A percentile compares a stretch with the other conserved stretches of the same genome.
These are phyloP conservation scores for Calonectria pteridis DNA, from an alignment of 2,329 filamentous ascomycete genomes.

Conservation along the genomic window DNA sequence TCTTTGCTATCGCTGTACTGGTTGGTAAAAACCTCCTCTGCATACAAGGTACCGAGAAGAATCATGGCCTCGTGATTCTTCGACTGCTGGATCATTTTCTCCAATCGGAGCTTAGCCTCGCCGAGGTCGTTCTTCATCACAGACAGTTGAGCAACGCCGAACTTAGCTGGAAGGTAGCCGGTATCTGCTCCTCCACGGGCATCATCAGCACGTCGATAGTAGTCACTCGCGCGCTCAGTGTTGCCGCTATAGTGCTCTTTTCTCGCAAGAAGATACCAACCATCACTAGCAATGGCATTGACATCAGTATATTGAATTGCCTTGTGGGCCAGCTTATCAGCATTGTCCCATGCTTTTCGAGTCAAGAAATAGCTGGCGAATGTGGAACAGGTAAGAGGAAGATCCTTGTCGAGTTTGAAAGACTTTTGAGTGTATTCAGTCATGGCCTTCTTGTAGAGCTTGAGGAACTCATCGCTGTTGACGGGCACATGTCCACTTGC, in stretches of 20 bases:
- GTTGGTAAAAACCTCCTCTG: slow-evolving; percentile 90
- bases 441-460: slow-evolving; percentile 92
- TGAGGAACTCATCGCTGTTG: slow-evolving; percentile 86
- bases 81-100: slow-evolving; percentile 92
- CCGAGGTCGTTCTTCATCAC: slow-evolving; percentile 87
- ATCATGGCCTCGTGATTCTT: slow-evolving; percentile 92
- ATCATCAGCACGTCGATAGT: slow-evolving; percentile 90
- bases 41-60: slow-evolving; percentile 89
- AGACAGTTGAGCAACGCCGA: slow-evolving; percentile 90
- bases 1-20: slow-evolving; percentile 81
- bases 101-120: slow-evolving; percentile 91
- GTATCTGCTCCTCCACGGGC: slow-evolving; percentile 91
- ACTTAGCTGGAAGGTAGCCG: slow-evolving; percentile 93
- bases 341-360: slow-evolving; percentile 82
- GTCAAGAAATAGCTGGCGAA: slow-evolving; percentile 93
- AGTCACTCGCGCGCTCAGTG: slow-evolving; percentile 80
- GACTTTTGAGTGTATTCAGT: slow-evolving; percentile 93
- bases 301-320: slow-evolving; percentile 97
- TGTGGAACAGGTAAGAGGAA: slow-evolving; percentile 89
- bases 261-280: slow-evolving; percentile 93
- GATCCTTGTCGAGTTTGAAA: slow-evolving; percentile 92
- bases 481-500: slow-evolving; percentile 85
- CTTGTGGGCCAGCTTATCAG: slow-evolving; percentile 89
- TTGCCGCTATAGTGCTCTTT: slow-evolving; percentile 91
- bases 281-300: slow-evolving; percentile 95